These are phyloP conservation scores for Thalassiosira exigua DNA, from an alignment of 352 stramenopile genomes.

Conservation along the genomic window DNA sequence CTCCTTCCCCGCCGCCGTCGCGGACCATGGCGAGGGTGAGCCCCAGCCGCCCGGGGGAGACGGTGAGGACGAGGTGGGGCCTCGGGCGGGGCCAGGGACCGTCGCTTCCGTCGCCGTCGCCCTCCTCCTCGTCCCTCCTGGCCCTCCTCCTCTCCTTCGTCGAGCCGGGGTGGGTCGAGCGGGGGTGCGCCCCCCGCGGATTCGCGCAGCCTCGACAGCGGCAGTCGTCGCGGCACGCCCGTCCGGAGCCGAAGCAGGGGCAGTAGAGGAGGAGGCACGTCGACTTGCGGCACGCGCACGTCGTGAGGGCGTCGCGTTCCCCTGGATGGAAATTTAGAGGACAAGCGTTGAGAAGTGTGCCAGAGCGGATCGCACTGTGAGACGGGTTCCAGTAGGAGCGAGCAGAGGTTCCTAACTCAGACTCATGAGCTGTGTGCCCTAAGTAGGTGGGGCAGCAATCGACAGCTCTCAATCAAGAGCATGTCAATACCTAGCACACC, in stretches of 20 bases:
- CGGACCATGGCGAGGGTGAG: constrained; percentile 10
- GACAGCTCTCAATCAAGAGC: no score
- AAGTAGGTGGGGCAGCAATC: no score
- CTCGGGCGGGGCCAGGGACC: constrained; percentile 78
- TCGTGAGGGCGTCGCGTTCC: no score
- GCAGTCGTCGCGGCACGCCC: neutral
- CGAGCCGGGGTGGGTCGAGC: neutral
- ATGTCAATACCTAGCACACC: no score
- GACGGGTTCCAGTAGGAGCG: neutral
- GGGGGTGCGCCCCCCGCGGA: neutral
- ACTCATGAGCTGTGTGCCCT: no score
- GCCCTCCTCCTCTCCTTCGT: neutral
- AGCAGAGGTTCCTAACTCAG: no score
- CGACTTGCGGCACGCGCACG: neutral
- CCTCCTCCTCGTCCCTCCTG: constrained; percentile 74
- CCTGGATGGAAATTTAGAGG: no score
- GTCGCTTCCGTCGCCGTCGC: constrained; percentile 92
- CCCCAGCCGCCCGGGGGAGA: constrained; percentile 34
- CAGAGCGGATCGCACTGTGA: no score
- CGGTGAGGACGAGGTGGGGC: constrained; percentile 28
- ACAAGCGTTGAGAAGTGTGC: no score
- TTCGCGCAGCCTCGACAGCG: neutral
- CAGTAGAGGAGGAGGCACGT: neutral
- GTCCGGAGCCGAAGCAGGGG: neutral
- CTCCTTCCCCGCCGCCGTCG: neutral